Percentiles rank a stretch among this genome's conserved stretches.
Conservation (phyloP, 129 eudicot species). For the Lactuca sativa region DNA sequence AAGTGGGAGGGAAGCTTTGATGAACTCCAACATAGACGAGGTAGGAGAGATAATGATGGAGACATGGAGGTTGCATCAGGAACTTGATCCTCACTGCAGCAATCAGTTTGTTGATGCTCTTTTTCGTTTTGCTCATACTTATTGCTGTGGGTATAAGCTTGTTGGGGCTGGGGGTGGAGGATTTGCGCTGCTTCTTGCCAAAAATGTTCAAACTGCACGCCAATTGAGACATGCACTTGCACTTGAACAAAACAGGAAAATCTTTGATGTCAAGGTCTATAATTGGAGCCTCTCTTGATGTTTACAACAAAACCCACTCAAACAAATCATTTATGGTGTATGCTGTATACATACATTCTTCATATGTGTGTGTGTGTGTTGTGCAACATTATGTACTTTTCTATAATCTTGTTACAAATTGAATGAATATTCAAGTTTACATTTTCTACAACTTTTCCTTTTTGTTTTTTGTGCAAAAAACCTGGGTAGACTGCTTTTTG, state of each 20-base stretch:
- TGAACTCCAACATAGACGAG: conserved; percentile 79
- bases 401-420: not conserved
- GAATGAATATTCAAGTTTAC: too few species aligned
- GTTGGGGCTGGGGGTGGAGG: conserved; percentile 99
- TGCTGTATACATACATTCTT: conserved; percentile 1
- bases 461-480: too few species aligned
- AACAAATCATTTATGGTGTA: not conserved
- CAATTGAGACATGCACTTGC: conserved; percentile 54
- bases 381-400: conserved; percentile 26
- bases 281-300: conserved; percentile 54
- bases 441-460: too few species aligned
- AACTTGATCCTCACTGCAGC: conserved; percentile 95
- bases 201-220: conserved; percentile 46
- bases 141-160: conserved; percentile 90
- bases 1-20: conserved; percentile 90
- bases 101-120: conserved; percentile 79
- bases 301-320: conserved; percentile 17
- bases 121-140: conserved; percentile 60
- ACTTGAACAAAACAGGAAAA: conserved; percentile 39
- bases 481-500: too few species aligned
- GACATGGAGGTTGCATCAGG: conserved; percentile 96
- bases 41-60: conserved; percentile 84
- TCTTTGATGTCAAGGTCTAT: conserved; percentile 65
- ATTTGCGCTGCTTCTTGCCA: conserved; percentile 85
- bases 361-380: not conserved